Percentiles rank a stretch among this genome's conserved stretches.
Conservation (phyloP, 495 filamentous ascomycete genomes). For the Xylaria intraflava region DNA sequence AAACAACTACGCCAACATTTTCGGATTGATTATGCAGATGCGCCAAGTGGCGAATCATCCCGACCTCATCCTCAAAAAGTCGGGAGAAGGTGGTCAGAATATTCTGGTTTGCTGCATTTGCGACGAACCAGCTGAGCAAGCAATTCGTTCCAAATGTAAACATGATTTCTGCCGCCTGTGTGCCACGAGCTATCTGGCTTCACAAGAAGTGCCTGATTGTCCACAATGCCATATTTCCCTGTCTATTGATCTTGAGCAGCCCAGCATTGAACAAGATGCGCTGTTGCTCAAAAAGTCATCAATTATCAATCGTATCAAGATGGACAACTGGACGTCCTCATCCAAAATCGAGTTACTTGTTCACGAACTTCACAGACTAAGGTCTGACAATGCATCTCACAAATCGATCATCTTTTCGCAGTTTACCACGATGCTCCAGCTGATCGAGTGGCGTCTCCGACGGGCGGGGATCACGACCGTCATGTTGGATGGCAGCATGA, state of each 20-base stretch:
- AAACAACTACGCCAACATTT: slow-evolving; percentile 91
- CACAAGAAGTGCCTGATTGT: slow-evolving; percentile 72
- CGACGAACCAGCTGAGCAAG: slow-evolving; percentile 91
- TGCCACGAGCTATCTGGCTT: slow-evolving; percentile 73
- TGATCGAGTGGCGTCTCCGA: slow-evolving; percentile 93
- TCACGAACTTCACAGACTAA: slow-evolving; percentile 81
- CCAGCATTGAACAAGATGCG: slow-evolving; percentile 84
- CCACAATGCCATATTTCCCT: slow-evolving; percentile 87
- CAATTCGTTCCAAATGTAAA: slow-evolving; percentile 82
- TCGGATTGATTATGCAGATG: slow-evolving; percentile 94
- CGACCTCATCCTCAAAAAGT: slow-evolving; percentile 85
- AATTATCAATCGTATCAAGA: slow-evolving; percentile 95
- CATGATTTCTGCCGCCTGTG: slow-evolving; percentile 95
- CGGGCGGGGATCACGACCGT: slow-evolving; percentile 94
- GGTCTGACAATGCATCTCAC: slow-evolving; percentile 81
- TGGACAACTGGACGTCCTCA: slow-evolving; percentile 95
- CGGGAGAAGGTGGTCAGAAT: slow-evolving; percentile 78
- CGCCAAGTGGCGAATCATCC: slow-evolving; percentile 94
- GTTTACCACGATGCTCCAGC: slow-evolving; percentile 95
- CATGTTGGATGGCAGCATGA: slow-evolving; percentile 96
- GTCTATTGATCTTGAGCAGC: slow-evolving; percentile 86
- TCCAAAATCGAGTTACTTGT: slow-evolving; percentile 96
- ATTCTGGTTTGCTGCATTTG: slow-evolving; percentile 88
- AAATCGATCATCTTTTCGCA: slow-evolving; percentile 98
- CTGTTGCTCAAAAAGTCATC: slow-evolving; percentile 79